These are phyloP conservation scores for Pichia ethanolica DNA, from an alignment of 805 yeast genomes.

Conservation along the genomic window DNA sequence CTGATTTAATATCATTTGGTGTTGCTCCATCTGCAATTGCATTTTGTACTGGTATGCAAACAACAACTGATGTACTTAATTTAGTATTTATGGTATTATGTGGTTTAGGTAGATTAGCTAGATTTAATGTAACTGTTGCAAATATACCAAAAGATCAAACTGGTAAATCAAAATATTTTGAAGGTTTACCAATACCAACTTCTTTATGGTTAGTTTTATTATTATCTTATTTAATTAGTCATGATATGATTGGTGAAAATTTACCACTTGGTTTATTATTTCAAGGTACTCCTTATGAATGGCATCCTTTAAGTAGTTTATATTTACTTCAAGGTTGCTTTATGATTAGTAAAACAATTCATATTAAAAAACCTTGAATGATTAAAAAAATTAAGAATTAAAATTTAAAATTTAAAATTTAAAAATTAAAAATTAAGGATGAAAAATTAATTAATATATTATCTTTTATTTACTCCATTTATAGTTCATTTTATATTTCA, in stretches of 20 bases:
- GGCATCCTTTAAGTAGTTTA: constrained; percentile 61
- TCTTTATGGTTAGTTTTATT: constrained; percentile 64
- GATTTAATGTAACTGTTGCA: constrained; percentile 91
- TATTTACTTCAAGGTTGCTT: constrained; percentile 81
- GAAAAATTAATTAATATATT: no score
- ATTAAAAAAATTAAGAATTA: no score
- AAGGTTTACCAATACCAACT: constrained; percentile 94
- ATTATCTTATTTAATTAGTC: constrained; percentile 56
- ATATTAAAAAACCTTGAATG: constrained; percentile 72
- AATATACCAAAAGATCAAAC: constrained; percentile 82
- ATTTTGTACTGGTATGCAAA: constrained; percentile 80
- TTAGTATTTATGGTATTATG: constrained; percentile 84
- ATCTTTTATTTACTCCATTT: no score
- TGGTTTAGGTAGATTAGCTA: constrained; percentile 88
- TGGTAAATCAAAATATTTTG: constrained; percentile 89
- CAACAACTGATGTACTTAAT: constrained; percentile 71
- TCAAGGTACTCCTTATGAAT: constrained; percentile 51
- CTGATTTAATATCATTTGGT: constrained; percentile 90
- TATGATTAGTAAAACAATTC: constrained; percentile 84
- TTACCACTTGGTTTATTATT: constrained; percentile 64
- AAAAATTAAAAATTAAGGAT: no score
- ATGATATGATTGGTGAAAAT: constrained; percentile 32
- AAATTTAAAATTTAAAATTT: no score
- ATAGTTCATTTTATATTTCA: no score
- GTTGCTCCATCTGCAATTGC: constrained; percentile 94